Conservation (phyloP, 139 green algal species). For the Picochlorum sp. region DNA sequence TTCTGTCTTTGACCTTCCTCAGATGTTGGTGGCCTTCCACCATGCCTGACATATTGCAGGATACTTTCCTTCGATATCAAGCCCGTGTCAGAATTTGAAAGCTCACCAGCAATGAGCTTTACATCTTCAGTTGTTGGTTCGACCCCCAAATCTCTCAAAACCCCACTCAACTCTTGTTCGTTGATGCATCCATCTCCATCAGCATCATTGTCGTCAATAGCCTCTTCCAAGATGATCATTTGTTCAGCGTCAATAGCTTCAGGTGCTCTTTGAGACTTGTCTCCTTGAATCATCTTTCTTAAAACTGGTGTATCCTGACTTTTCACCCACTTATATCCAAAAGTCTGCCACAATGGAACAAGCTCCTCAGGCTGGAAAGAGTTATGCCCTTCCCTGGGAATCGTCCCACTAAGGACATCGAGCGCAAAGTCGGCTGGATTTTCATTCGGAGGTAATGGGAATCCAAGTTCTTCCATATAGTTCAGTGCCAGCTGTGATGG, state of each 20-base stretch:
- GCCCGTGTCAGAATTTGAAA: slow-evolving; percentile 18
- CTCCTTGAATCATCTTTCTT: not conserved
- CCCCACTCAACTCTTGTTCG: not conserved
- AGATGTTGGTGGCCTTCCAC: slow-evolving; percentile 10
- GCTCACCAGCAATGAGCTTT: slow-evolving; percentile 22
- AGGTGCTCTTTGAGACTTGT: not conserved
- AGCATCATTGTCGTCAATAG: slow-evolving; percentile 25
- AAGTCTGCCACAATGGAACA: slow-evolving; percentile 20
- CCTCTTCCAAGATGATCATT: slow-evolving; percentile 22
- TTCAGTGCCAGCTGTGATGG: slow-evolving; percentile 27
- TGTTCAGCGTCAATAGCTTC: slow-evolving; percentile 27
- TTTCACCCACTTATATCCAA: slow-evolving; percentile 15
- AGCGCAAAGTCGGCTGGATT: slow-evolving; percentile 57
- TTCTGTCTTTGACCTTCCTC: not conserved
- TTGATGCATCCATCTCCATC: slow-evolving; percentile 9
- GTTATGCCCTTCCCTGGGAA: slow-evolving; percentile 11
- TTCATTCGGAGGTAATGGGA: slow-evolving; percentile 43
- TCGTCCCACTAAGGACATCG: slow-evolving; percentile 41
- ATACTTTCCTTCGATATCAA: slow-evolving; percentile 24
- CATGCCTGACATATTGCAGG: slow-evolving; percentile 31
- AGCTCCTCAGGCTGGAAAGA: slow-evolving; percentile 33
- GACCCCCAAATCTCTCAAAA: slow-evolving; percentile 32
- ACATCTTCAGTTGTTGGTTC: slow-evolving; percentile 23
- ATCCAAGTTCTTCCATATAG: slow-evolving; percentile 44
- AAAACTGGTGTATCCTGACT: slow-evolving; percentile 1